Evolutionary conservation across 176 grass and related monocot species (phyloP), one percentile per base, ranked within the genome.

Genomic region (Oryza glaberrima): DNA sequence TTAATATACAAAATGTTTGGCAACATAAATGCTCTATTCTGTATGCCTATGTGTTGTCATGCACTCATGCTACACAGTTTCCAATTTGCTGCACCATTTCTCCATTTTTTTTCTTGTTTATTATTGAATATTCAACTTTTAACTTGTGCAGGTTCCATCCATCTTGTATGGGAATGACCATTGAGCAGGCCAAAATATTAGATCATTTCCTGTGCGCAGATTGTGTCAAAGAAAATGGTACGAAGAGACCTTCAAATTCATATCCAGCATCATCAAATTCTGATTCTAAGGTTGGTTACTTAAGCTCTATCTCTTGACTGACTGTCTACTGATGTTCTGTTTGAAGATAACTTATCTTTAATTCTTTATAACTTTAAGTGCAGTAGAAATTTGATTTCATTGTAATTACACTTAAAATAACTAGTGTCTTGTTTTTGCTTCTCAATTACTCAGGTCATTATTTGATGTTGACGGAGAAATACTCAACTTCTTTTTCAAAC

Each of bases 111-210:
- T 45, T 3, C 47, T 70, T 72, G 34, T 76, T 70, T 70, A 60
- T 70, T 70, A 60, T 65, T 77, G 20, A 49, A 30, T 67, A 75
- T 79, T 32, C 52, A 78, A 25, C 46, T 87, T 76, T 26, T 60
- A 84, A 81, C 60, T 13, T 10, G 7, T 81, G 48, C 82, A 97
- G 94, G 94, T 97, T 97, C 60, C 94, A 97, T 86, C 94, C 94
- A 72, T 94, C 92, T 51, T 97, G 94, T 91, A 97, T 97, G 94
- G 89, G 86, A 73, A 94, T 97, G 94, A 92, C 89, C 49, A 94
- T 94, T 75, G 91, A 97, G 70, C 91, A 97, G 79, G 94, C 94
- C 40, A 94, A 97, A 75, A 97, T 94, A 49, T 72, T 94, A 66
- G 94, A 97, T 76, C 75, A 88, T 49, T 97, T 92, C 25, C 75